Evolutionary conservation across 2,329 filamentous ascomycete genomes (phyloP).

Genomic region (Fusarium gaditjirri): DNA sequence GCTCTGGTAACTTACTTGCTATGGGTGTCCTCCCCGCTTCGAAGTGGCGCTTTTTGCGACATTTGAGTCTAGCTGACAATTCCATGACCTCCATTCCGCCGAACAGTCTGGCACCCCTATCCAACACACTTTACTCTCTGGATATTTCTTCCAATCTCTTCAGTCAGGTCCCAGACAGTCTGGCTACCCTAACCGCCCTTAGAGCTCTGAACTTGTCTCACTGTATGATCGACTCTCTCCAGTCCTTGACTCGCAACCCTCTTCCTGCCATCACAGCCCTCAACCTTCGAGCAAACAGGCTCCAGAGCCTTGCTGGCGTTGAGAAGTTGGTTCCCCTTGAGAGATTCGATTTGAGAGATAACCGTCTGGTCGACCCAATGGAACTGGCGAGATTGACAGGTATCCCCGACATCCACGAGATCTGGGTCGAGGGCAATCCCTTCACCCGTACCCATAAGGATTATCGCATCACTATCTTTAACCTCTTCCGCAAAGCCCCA

Average conservation of each 20-base stretch:
- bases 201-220: constrained; percentile 92
- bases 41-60: constrained; percentile 95
- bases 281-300: constrained; percentile 88
- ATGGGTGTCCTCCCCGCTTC: constrained; percentile 79
- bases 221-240: constrained; percentile 96
- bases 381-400: constrained; percentile 90
- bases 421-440: constrained; percentile 92
- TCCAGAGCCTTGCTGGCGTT: constrained; percentile 87
- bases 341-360: constrained; percentile 90
- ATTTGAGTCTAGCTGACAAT: constrained; percentile 93
- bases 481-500: constrained; percentile 89
- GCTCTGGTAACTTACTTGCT: constrained; percentile 80
- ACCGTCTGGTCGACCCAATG: constrained; percentile 87
- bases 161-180: constrained; percentile 90
- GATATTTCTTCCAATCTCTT: constrained; percentile 95
- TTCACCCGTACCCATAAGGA: constrained; percentile 88
- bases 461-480: constrained; percentile 93
- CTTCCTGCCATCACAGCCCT: constrained; percentile 93
- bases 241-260: constrained; percentile 85
- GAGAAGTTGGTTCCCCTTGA: constrained; percentile 91
- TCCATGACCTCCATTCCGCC: constrained; percentile 82
- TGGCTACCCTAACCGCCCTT: constrained; percentile 86
- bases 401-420: constrained; percentile 89
- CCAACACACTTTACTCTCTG: constrained; percentile 88
- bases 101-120: constrained; percentile 80